phyloP scores from a whole-genome alignment of 108 stramenopile species.

The Seminavis robusta region DNA sequence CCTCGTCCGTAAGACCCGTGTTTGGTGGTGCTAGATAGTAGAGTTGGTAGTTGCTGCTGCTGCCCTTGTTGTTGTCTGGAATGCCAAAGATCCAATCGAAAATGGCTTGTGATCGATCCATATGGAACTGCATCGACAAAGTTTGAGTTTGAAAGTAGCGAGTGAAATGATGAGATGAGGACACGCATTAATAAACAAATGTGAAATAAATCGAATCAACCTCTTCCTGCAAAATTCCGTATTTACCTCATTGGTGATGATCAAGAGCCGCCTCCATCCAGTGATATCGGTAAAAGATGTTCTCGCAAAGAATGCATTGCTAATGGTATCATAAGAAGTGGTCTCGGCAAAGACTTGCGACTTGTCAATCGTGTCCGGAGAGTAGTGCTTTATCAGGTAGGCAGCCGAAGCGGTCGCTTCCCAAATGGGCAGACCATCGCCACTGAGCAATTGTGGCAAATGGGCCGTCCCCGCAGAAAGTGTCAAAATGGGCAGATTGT shows the following conservation, averaged over 20 bases:
- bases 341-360: constrained; percentile 78
- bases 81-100: constrained; percentile 83
- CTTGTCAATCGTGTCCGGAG: neutral
- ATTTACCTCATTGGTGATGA: constrained; percentile 69
- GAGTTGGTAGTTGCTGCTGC: constrained; percentile 45
- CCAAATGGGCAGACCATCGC: constrained; percentile 78
- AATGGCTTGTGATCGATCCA: constrained; percentile 67
- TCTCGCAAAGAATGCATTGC: constrained; percentile 75
- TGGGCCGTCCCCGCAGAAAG: constrained; percentile 87
- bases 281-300: constrained; percentile 66
- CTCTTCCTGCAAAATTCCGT: neutral
- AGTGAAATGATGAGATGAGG: neutral
- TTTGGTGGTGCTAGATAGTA: constrained; percentile 64
- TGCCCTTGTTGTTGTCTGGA: constrained; percentile 4
- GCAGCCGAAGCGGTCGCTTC: constrained; percentile 76
- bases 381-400: constrained; percentile 39
- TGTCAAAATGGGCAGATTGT: constrained; percentile 43
- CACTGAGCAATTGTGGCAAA: constrained; percentile 58
- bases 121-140: constrained; percentile 56
- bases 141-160: neutral
- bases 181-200: neutral
- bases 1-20: constrained; percentile 57
- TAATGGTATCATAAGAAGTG: constrained; percentile 82
- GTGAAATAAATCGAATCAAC: neutral
- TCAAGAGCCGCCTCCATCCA: constrained; percentile 48